A percentile compares a stretch with the other conserved stretches of the same genome.
Conservation (phyloP, 2,329 filamentous ascomycete species). For the Alternaria novae-zelandiae region DNA sequence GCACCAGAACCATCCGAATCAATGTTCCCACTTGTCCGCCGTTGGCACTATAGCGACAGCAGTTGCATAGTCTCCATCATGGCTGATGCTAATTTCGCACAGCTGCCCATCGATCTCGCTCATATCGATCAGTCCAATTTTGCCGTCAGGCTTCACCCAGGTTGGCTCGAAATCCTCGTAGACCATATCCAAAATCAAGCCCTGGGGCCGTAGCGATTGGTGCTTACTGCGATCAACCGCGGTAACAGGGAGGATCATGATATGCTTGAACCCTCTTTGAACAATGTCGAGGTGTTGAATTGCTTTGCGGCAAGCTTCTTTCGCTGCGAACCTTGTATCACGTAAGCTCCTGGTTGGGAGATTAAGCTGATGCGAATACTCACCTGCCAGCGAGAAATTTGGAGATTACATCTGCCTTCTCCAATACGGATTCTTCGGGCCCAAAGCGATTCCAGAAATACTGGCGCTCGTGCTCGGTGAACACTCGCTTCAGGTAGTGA, state of each 20-base stretch:
- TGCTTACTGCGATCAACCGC: not conserved
- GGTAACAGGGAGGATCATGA: slow-evolving; percentile 47
- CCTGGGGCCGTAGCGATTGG: slow-evolving; percentile 30
- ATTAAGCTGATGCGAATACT: slow-evolving; percentile 1
- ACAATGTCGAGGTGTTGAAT: slow-evolving; percentile 32
- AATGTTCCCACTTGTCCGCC: not conserved
- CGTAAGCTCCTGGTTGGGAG: slow-evolving; percentile 6
- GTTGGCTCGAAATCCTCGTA: not conserved
- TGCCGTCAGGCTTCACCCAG: not conserved
- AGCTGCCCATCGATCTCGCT: slow-evolving; percentile 52
- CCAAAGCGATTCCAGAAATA: slow-evolving; percentile 42
- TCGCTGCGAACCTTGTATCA: slow-evolving; percentile 55
- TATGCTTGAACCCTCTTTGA: slow-evolving; percentile 41
- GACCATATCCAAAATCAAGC: slow-evolving; percentile 32
- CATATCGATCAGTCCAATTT: slow-evolving; percentile 2
- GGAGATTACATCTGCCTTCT: slow-evolving; percentile 25
- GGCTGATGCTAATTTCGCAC: slow-evolving; percentile 80
- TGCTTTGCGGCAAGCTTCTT: slow-evolving; percentile 59
- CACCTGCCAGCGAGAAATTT: slow-evolving; percentile 47
- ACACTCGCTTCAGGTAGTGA: slow-evolving; percentile 30
- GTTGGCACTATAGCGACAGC: slow-evolving; percentile 67
- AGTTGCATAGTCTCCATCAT: slow-evolving; percentile 83
- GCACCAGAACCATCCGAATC: not conserved
- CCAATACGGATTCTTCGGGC: slow-evolving; percentile 4
- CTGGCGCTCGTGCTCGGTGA: slow-evolving; percentile 41